These are phyloP conservation scores for Trametopsis cervina DNA, from an alignment of 768 basidiomycete species.

Conservation along the genomic window DNA sequence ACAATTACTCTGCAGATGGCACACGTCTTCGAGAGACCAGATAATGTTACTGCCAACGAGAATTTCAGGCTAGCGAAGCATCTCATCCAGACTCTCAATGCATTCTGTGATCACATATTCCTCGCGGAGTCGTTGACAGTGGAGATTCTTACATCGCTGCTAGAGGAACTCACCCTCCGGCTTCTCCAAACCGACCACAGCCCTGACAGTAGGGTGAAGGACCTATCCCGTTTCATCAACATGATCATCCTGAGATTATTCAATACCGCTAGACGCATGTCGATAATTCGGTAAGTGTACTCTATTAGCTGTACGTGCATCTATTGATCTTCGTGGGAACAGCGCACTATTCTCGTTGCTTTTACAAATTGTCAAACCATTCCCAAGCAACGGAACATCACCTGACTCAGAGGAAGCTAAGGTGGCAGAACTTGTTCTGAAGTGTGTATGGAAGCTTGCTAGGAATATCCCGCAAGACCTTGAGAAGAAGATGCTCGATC, in stretches of 20 bases:
- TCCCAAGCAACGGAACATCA: constrained; percentile 65
- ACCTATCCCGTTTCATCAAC: constrained; percentile 94
- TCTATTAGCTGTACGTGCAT: no score
- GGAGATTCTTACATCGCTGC: constrained; percentile 75
- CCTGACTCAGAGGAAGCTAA: constrained; percentile 77
- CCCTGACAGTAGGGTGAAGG: constrained; percentile 76
- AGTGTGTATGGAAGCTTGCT: constrained; percentile 98
- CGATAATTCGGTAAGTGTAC: constrained; percentile 88
- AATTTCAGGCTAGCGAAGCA: constrained; percentile 96
- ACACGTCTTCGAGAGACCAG: constrained; percentile 80
- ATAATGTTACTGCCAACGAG: constrained; percentile 64
- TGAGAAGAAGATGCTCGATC: constrained; percentile 69
- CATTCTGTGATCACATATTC: constrained; percentile 86
- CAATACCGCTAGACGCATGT: constrained; percentile 83
- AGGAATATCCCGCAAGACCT: constrained; percentile 92
- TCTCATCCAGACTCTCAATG: constrained; percentile 91
- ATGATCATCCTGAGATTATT: constrained; percentile 95
- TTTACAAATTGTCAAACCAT: constrained; percentile 76
- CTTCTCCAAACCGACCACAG: constrained; percentile 93
- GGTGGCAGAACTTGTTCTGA: constrained; percentile 87
- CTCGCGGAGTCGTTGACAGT: constrained; percentile 85
- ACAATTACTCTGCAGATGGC: constrained; percentile 90
- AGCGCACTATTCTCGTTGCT: constrained; percentile 79
- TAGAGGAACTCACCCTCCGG: constrained; percentile 87
- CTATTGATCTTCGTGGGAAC: constrained; percentile 1